Evolutionary conservation across 2,329 filamentous ascomycete species (phyloP).

Genomic region (Nemania diffusa): DNA sequence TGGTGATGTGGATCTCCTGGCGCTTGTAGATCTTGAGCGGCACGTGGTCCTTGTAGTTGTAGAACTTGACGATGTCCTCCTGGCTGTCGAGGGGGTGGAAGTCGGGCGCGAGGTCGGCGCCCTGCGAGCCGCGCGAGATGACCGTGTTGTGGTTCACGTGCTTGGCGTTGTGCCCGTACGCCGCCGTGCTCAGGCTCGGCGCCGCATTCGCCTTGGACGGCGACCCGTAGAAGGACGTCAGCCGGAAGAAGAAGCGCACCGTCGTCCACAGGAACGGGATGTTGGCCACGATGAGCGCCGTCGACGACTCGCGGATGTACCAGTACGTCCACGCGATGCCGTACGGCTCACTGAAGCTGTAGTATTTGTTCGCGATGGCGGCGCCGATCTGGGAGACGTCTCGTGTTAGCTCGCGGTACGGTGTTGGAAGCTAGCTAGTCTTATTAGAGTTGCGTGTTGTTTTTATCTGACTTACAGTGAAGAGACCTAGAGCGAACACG

Average conservation of each 20-base stretch:
- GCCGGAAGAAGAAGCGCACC: conserved; percentile 52
- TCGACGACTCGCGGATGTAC: conserved; percentile 59
- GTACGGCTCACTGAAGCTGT: conserved; percentile 55
- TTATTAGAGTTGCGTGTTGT: background rate
- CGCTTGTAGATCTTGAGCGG: conserved; percentile 54
- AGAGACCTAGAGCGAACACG: conserved; percentile 59
- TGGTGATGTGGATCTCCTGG: conserved; percentile 49
- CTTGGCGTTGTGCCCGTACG: conserved; percentile 35
- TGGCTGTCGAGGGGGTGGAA: conserved; percentile 51
- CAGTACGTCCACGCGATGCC: conserved; percentile 55
- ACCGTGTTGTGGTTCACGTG: conserved; percentile 28
- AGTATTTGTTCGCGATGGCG: conserved; percentile 60
- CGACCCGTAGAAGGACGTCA: conserved; percentile 49
- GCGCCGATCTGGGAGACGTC: conserved; percentile 55
- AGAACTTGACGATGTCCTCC: conserved; percentile 51
- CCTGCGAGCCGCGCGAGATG: conserved; percentile 25
- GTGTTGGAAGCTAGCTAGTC: background rate
- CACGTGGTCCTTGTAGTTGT: conserved; percentile 44
- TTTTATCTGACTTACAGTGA: conserved; percentile 54
- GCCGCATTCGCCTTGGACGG: conserved; percentile 40
- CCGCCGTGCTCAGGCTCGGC: conserved; percentile 33
- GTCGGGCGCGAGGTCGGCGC: conserved; percentile 22
- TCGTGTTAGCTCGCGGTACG: conserved; percentile 7
- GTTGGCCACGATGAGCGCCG: conserved; percentile 57
- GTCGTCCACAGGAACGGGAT: conserved; percentile 57